Base-by-base conservation (phyloP, 257 asterid genomes). In the Apocynum venetum region DNA sequence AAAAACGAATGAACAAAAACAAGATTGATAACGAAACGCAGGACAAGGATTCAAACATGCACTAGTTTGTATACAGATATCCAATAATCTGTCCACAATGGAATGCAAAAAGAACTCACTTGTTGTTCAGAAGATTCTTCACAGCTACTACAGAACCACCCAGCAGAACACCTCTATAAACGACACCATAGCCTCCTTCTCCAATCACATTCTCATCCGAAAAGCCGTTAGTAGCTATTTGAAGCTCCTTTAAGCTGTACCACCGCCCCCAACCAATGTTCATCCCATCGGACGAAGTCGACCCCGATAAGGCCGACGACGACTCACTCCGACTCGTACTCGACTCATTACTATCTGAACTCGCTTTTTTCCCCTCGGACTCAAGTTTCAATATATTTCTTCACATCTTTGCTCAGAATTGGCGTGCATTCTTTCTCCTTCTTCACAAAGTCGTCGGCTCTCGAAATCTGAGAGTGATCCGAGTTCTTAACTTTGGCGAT, bases 141-240 rank as follows among this genome's bases (percentile, higher is more conserved):
- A 89, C 95, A 59, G 98, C 98, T 55, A 93, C 88, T 0, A 89
- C 89, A 72, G 91, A 85, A 36, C 93, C 89, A 71, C 87, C 97
- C 61, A 70, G 83, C 79, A 91, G 78, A 72, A 86, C 89, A 69
- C 92, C 97, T 31, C 90, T 90, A 80, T 87, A 93, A 48, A 93
- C 98, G 74, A 91, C 72, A 14, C 98, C 98, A 25, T 91, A 93
- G 49, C 98, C 98, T 49, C 98, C 98, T 82, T 93, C 91, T 66
- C 98, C 98, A 48, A 93, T 85, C 84, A 93, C 93, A 87, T 84
- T 90, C 80, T 82, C 90, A 3, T 75, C 77, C 3, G 89, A 76
- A 52, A 93, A 93, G 53, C 85, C 85, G 71, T 85, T 83, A 0
- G 98, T 93, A 2, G 98, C 96, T 41, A 69, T 77, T 80, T 89